Base-by-base conservation (phyloP, 2,329 filamentous ascomycete genomes). In the Aspergillus spinulosporus region DNA sequence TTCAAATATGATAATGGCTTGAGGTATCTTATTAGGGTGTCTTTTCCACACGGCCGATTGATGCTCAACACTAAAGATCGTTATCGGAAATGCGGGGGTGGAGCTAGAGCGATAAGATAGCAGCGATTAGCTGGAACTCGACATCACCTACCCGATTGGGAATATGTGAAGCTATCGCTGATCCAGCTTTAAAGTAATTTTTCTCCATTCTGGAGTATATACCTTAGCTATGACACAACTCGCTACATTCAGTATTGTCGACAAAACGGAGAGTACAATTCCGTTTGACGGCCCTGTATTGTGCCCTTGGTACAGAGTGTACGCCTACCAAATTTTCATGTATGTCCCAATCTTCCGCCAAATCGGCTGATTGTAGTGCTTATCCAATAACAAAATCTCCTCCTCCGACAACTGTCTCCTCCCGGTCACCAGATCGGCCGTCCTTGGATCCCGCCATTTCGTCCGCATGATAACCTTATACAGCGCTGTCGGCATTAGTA, bases 321-420 rank as follows among this genome's bases (percentile, higher is more conserved):
- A 21, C 5, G 3, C 21, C 39, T 42, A 58, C 55, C 58, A 60
- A 6, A 60, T n/a, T 36, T 50, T 45, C 0, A 58, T 26, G 51
- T 58, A 60, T 2, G 44, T 50, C 29, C 44, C 55, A 32, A 60
- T 5, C 12, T 49, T 49, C 44, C 58, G 31, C 54, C 58, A 60
- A 11, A 45, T 4, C 3, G 54, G 54, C 43, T 37, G 21, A 14
- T n/a, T 39, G 39, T 55, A 57, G 32, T 60, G 50, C 7, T 12
- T 7, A 37, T 60, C 54, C 37, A 60, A 37, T 9, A 49, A 37
- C n/a, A 26, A 7, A 14, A 55, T 37, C 15, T 54, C 56, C n/a
- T 48, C 46, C 3, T 11, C 32, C 5, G 40, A 52, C 15, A 55
- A 31, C 9, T 44, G 32, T 7, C 51, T 37, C 11, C 40, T 34